These are phyloP conservation scores for Cyclospora cayetanensis DNA, from an alignment of 169 alveolate genomes.

Conservation along the genomic window DNA sequence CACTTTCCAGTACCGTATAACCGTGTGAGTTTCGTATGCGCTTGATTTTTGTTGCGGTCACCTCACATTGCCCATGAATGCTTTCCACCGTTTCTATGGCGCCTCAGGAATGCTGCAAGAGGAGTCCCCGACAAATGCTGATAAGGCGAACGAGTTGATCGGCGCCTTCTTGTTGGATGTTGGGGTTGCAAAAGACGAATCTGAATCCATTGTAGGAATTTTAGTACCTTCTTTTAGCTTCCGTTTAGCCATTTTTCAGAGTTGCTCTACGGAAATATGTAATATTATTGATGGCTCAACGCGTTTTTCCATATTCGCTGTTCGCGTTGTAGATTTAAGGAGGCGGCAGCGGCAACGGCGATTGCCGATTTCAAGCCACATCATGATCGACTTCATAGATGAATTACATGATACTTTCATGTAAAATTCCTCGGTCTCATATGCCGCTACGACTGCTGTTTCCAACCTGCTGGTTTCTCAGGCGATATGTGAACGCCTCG, in stretches of 20 bases:
- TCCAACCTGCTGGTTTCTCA: too few species aligned
- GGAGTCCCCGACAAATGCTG: conserved; percentile 10
- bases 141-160: conserved; percentile 36
- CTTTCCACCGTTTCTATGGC: too few species aligned
- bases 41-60: too few species aligned
- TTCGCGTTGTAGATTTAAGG: not conserved
- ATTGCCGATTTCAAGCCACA: too few species aligned
- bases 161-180: conserved; percentile 61
- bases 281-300: not conserved
- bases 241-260: not conserved
- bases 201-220: conserved; percentile 15
- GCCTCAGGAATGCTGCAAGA: conserved; percentile 69
- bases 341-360: not conserved
- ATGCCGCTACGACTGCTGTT: too few species aligned
- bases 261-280: not conserved
- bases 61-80: too few species aligned
- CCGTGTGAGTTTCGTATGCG: too few species aligned
- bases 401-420: too few species aligned
- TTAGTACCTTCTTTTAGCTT: not conserved
- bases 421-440: too few species aligned
- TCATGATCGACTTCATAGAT: too few species aligned
- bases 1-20: too few species aligned
- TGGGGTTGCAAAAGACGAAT: conserved; percentile 23
- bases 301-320: not conserved
- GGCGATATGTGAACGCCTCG: conserved; percentile 28